These are phyloP conservation scores for Vigna trinervia DNA, from an alignment of 306 rosid species.

Conservation along the genomic window DNA sequence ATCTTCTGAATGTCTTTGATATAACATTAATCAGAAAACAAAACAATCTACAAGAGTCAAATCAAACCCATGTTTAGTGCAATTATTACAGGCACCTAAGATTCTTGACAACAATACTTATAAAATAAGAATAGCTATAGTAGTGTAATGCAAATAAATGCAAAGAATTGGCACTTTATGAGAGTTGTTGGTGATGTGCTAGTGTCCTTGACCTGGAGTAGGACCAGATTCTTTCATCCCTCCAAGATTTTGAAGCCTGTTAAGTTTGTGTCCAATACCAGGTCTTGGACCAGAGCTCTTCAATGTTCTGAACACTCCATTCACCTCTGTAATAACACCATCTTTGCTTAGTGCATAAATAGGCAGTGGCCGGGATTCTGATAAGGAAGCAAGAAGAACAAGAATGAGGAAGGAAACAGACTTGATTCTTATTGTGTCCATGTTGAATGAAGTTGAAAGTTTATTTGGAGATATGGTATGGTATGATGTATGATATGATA, in stretches of 20 bases:
- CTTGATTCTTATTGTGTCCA: constrained; percentile 53
- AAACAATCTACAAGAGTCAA: constrained; percentile 17
- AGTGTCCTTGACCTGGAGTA: constrained; percentile 54
- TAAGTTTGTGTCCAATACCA: constrained; percentile 50
- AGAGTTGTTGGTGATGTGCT: constrained; percentile 7
- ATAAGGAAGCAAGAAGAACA: constrained; percentile 36
- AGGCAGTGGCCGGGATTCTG: constrained; percentile 54
- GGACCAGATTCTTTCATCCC: constrained; percentile 52
- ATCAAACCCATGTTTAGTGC: constrained; percentile 1
- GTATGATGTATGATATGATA: no score
- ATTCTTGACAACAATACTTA: no score
- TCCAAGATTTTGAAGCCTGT: background rate
- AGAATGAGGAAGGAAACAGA: constrained; percentile 42
- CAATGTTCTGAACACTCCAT: constrained; percentile 16
- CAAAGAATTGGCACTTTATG: constrained; percentile 6
- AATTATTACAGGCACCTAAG: constrained; percentile 1
- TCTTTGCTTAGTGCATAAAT: constrained; percentile 3
- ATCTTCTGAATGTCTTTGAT: constrained; percentile 6
- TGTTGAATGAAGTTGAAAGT: constrained; percentile 33
- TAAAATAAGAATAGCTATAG: background rate
- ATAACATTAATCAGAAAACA: constrained; percentile 3
- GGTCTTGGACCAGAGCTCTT: constrained; percentile 57
- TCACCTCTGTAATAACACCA: constrained; percentile 4
- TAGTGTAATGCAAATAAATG: constrained; percentile 18
- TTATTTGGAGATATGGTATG: background rate